Evolutionary conservation across 371 early-diverging fungal genomes (phyloP), one percentile per base, ranked within the genome.

Genomic region (Mortierella polycephala): DNA sequence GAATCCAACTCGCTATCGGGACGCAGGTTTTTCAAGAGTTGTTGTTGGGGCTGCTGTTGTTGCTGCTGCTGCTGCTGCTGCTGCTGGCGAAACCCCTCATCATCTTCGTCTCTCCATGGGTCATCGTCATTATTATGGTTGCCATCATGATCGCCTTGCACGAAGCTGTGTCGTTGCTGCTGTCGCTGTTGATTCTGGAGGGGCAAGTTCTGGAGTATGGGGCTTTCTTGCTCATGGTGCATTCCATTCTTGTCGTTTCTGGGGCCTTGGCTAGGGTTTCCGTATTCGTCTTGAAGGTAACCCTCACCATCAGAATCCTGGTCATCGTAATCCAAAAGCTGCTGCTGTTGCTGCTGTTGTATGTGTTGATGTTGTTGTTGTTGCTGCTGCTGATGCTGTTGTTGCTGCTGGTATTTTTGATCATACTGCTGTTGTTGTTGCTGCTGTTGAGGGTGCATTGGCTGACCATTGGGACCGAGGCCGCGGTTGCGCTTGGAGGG

Each of bases 401-500:
- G 64, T 40, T 59, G 69, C 40, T 65, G 67, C 18, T 73, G 73
- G 14, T 51, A 46, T 37, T 57, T 62, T 47, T 68, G 76, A 11
- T 64, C 60, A 20, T 67, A 60, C 50, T 62, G 82, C 47, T 57
- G 69, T 40, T 67, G 74, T 7, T 61, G 71, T 53, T 71, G 76
- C 14, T 61, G 64, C 54, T 77, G 72, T 14, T 67, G 64, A 5
- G 57, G 64, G 10, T 64, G 73, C 53, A 51, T 67, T 14, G 56
- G 62, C 51, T 67, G 71, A 6, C 80, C 65, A 41, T 71, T 69
- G 12, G 72, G 61, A 8, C 74, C 67, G 18, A 69, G 23, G 30
- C 52, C 59, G 47, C 73, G 64, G 64, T 60, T 75, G n/a, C 67
- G 74, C 57, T 67, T 77, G 16, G 77, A 82, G 18, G 81, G 67